These are phyloP conservation scores for Arctium lappa DNA, from an alignment of 129 eudicot species.

Conservation along the genomic window DNA sequence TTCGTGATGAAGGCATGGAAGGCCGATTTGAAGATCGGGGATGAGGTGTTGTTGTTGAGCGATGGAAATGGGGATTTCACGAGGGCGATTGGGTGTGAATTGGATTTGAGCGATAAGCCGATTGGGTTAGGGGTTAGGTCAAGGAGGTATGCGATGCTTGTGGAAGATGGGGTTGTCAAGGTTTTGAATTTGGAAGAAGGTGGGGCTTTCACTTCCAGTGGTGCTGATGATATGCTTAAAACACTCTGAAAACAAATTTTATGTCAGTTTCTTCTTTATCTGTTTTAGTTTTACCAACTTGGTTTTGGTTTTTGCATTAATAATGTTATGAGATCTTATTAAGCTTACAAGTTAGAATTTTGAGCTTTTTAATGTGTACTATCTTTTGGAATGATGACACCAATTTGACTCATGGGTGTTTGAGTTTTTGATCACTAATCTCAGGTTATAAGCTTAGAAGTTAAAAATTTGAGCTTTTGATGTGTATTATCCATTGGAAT, in stretches of 20 bases:
- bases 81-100: constrained; percentile 67
- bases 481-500: neutral
- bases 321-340: neutral
- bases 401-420: neutral
- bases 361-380: neutral
- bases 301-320: constrained; percentile 2
- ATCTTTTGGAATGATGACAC: neutral
- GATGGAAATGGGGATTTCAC: constrained; percentile 83
- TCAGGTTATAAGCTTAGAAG: neutral
- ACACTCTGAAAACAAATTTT: constrained; percentile 28
- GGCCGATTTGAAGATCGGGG: constrained; percentile 37
- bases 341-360: neutral
- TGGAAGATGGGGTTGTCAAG: constrained; percentile 75
- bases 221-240: constrained; percentile 87
- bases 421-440: neutral
- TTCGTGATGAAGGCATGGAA: constrained; percentile 82
- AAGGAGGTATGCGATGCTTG: constrained; percentile 76
- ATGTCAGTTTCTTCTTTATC: neutral
- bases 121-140: constrained; percentile 76
- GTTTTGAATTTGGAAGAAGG: constrained; percentile 86
- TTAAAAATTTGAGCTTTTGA: neutral
- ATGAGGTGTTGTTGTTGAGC: constrained; percentile 60
- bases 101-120: constrained; percentile 84
- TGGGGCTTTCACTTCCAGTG: constrained; percentile 75
- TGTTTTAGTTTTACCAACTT: neutral